Conservation (phyloP, 495 filamentous ascomycete species). For the Aspergillus cristatus region DNA sequence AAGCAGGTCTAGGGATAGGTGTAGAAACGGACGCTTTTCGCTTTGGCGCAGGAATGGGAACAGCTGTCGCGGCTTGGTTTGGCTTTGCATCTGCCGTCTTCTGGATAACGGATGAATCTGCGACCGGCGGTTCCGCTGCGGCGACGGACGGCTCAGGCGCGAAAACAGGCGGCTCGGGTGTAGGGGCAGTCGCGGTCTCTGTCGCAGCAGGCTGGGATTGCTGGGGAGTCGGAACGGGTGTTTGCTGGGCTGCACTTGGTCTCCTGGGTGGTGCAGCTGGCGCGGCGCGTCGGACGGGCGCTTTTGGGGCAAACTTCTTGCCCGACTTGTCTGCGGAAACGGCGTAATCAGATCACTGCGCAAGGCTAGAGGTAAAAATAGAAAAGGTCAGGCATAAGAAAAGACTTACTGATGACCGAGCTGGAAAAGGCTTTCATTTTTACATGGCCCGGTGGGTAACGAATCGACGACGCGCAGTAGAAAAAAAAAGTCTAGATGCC, state of each 20-base stretch:
- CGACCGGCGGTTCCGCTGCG: slow-evolving; percentile 8
- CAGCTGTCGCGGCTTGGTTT: slow-evolving; percentile 12
- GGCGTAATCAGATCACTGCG: slow-evolving; percentile 1
- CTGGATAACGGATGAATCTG: slow-evolving; percentile 5
- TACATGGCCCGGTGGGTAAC: slow-evolving; percentile 14
- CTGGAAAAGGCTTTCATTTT: slow-evolving; percentile 47
- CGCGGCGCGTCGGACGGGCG: slow-evolving; percentile 36
- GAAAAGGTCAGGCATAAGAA: neutral
- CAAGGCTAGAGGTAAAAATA: neutral
- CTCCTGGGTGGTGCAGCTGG: slow-evolving; percentile 25
- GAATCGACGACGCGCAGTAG: slow-evolving; percentile 3
- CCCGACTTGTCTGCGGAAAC: slow-evolving; percentile 40
- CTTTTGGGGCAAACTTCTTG: slow-evolving; percentile 48
- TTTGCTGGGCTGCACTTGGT: slow-evolving; percentile 29
- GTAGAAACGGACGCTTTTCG: slow-evolving; percentile 17
- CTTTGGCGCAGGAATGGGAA: slow-evolving; percentile 23
- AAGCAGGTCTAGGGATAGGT: slow-evolving; percentile 3
- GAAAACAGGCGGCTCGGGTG: slow-evolving; percentile 11
- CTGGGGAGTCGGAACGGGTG: slow-evolving; percentile 27
- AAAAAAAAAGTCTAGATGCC: slow-evolving; percentile 10
- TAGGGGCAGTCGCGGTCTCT: slow-evolving; percentile 12
- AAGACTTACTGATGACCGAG: slow-evolving; percentile 46
- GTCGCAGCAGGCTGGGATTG: slow-evolving; percentile 6
- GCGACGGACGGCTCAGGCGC: slow-evolving; percentile 14
- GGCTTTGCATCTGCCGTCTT: slow-evolving; percentile 1